phyloP scores from a whole-genome alignment of 1,284 basidiomycete species.

The Cryptococcus neoformans region DNA sequence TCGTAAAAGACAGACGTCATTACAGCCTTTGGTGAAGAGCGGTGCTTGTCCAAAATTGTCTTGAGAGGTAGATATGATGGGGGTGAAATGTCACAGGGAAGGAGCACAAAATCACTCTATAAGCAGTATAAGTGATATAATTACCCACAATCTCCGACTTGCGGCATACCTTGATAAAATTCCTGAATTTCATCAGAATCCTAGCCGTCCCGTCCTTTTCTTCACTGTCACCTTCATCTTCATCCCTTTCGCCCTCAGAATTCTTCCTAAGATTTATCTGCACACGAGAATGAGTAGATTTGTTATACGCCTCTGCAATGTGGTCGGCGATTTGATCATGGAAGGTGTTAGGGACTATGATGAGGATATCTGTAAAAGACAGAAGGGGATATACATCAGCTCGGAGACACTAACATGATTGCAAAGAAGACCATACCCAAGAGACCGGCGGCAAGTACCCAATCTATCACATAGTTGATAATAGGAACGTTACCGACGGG shows the following conservation, averaged over 20 bases:
- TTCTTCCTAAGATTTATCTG: slow-evolving; percentile 34
- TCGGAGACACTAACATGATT: background rate
- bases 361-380: slow-evolving; percentile 64
- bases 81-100: slow-evolving; percentile 87
- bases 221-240: slow-evolving; percentile 27
- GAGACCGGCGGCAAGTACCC: slow-evolving; percentile 83
- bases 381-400: background rate
- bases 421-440: slow-evolving; percentile 57
- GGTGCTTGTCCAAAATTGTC: slow-evolving; percentile 73
- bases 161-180: slow-evolving; percentile 38
- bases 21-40: slow-evolving; percentile 67
- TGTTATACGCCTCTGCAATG: slow-evolving; percentile 51
- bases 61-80: slow-evolving; percentile 67
- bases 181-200: slow-evolving; percentile 43
- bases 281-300: slow-evolving; percentile 26
- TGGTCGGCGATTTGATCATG: slow-evolving; percentile 72
- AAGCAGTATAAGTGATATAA: background rate
- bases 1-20: slow-evolving; percentile 78
- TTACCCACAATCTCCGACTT: background rate
- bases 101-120: slow-evolving; percentile 76
- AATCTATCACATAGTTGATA: slow-evolving; percentile 76
- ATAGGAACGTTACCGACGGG: slow-evolving; percentile 84
- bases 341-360: slow-evolving; percentile 75
- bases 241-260: slow-evolving; percentile 40
- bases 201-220: slow-evolving; percentile 44